These are phyloP conservation scores for Phytophthora citrophthora DNA, from an alignment of 352 stramenopile species.

Conservation along the genomic window DNA sequence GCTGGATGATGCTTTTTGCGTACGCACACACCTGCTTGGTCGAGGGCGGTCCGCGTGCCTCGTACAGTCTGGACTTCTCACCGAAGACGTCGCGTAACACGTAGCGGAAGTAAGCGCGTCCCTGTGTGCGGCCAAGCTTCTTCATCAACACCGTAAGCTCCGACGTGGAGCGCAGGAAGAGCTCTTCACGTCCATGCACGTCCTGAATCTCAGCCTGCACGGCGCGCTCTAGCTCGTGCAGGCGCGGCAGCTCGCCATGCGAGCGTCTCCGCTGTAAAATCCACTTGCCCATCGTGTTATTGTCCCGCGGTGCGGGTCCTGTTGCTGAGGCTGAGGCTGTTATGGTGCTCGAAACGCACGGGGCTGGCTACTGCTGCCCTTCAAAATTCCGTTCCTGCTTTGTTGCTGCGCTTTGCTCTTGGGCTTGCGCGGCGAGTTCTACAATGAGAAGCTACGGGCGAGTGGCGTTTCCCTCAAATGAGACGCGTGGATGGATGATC, in stretches of 20 bases:
- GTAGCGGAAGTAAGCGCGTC: constrained; percentile 83
- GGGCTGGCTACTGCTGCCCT: constrained; percentile 10
- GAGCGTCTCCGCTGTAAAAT: constrained; percentile 38
- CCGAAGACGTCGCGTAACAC: constrained; percentile 79
- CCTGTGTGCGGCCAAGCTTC: constrained; percentile 69
- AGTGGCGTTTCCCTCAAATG: constrained; percentile 27
- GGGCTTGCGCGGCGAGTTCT: constrained; percentile 29
- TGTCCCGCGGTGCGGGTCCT: background rate
- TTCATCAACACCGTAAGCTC: constrained; percentile 76
- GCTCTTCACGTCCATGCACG: constrained; percentile 66
- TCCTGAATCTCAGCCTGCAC: constrained; percentile 70
- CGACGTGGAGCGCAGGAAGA: constrained; percentile 83
- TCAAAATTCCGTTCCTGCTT: background rate
- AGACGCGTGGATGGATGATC: constrained; percentile 17
- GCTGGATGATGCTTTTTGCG: constrained; percentile 68
- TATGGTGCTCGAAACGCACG: constrained; percentile 17
- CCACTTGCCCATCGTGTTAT: constrained; percentile 41
- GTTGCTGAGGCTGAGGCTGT: constrained; percentile 13
- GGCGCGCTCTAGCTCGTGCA: constrained; percentile 72
- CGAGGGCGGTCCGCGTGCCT: constrained; percentile 25
- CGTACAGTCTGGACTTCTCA: constrained; percentile 65
- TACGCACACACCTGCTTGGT: constrained; percentile 57
- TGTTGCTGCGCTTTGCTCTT: background rate
- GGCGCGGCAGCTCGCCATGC: constrained; percentile 59
- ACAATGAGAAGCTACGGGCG: constrained; percentile 34